Base-by-base conservation (phyloP, 192 early-diverging fungal genomes). In the Coemansia asiatica region DNA sequence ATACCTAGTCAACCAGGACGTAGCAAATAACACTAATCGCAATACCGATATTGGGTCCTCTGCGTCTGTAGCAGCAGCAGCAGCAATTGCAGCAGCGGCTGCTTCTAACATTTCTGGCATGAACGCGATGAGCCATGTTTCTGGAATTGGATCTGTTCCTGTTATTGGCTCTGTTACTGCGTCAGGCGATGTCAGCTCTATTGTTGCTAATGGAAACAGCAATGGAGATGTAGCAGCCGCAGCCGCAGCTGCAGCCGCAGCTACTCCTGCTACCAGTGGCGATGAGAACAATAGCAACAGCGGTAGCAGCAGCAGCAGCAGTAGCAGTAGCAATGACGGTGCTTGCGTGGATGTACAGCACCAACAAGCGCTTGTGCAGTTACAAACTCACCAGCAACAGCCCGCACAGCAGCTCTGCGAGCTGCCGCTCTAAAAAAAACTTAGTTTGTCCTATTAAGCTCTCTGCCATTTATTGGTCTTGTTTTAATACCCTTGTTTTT, bases 1-100 rank as follows among this genome's bases (percentile, higher is more conserved):
- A 53, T 82, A 82, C 36, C 27, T 81, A 55, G 78, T 81, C 55
- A 81, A 81, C 63, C 78, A 81, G 56, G 78, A 81, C 15, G 72
- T 69, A 22, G 72, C 66, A 36, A 72, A 67, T 21, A 44, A 60
- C 28, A 67, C 22, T 36, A 60, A 54, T n/a, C 57, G 66, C 50
- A 55, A 59, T 25, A 44, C 60, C 58, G 72, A 74, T 33, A 51
- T 67, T 38, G 62, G 68, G 21, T n/a, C 78, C 19, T 58, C 73
- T 18, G 61, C 67, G 23, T 57, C 73, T 1, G 63, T 68, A 12
- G 70, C 76, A 6, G 68, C 61, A 72, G n/a, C n/a, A n/a, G n/a
- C n/a, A n/a, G n/a, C n/a, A n/a, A n/a, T n/a, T n/a, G n/a, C n/a
- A n/a, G n/a, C 72, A 2, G 76, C 76, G 2, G 61, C 70, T 19